Evolutionary conservation across 345 rosid genomes (phyloP), one percentile per base, ranked within the genome.

Genomic region (Euphorbia peplus): DNA sequence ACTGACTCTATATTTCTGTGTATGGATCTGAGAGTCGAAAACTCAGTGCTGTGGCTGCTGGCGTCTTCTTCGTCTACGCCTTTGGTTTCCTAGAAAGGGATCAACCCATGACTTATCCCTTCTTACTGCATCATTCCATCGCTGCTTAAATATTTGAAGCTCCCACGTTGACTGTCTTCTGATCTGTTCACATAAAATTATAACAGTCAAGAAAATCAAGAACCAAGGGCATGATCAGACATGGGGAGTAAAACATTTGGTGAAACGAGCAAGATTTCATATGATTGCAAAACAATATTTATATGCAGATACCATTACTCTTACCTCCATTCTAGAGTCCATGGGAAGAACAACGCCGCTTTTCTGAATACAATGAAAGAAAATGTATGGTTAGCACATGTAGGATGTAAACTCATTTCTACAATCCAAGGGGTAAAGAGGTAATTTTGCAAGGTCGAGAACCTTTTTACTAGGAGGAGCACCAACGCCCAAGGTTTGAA

Each of bases 151-250:
- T 2, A 73, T 79, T 66, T 83, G 72, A 66, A 87, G 92, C 73
- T 95, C 99, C 97, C 87, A 81, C 3, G 92, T 88, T 4, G 98
- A 95, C 51, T 95, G 98, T 72, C 99, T 83, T 78, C 99, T 73
- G 60, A 95, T 90, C 99, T 90, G 88, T 72, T 37, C 35, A 44
- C 30, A 19, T 32, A 7, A 11, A 1, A 42, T 14, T 3, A 15
- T 15, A 44, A 13, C 50, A 44, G 50, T 15, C 15, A 44, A 3
- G 12, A 44, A 12, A 44, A 32, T 32, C 37, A 32, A 32, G 37
- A 3, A 32, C 4, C 37, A 32, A 32, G 37, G 37, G 37, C n/a
- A n/a, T 32, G 37, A 32, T 32, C 37, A 32, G 3, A 32, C 6
- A 32, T 32, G 37, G 6, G 37, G 37, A 3, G 6, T 32, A 32